These are phyloP conservation scores for Boletellus ananas DNA, from an alignment of 768 basidiomycete genomes.

Conservation along the genomic window DNA sequence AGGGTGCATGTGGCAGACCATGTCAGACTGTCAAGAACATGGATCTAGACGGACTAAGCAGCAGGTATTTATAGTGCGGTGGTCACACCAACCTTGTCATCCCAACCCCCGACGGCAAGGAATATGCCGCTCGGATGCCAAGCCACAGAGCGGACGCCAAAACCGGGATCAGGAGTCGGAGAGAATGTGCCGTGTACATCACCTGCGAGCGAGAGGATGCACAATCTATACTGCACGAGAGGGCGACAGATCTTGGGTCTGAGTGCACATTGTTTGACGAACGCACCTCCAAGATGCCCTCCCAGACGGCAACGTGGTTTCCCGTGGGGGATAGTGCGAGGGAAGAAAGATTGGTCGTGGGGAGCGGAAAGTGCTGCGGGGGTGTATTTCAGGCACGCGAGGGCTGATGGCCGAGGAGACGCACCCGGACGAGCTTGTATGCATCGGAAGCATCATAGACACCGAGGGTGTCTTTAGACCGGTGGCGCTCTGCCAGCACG, in stretches of 20 bases:
- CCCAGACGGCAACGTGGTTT: conserved; percentile 76
- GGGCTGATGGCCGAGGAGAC: conserved; percentile 9
- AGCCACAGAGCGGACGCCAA: conserved; percentile 71
- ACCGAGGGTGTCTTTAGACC: conserved; percentile 83
- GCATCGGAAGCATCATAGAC: conserved; percentile 72
- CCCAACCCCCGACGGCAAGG: conserved; percentile 81
- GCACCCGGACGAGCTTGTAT: conserved; percentile 71
- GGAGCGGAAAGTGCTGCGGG: conserved; percentile 75
- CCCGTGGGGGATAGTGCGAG: conserved; percentile 75
- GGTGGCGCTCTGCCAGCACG: conserved; percentile 82
- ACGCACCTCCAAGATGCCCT: conserved; percentile 75
- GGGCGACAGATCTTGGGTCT: not conserved
- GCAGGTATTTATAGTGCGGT: not conserved
- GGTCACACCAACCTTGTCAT: conserved; percentile 63
- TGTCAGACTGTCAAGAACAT: conserved; percentile 69
- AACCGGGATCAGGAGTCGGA: conserved; percentile 73
- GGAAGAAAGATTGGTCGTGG: conserved; percentile 68
- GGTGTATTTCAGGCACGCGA: conserved; percentile 15
- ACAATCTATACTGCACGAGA: conserved; percentile 63
- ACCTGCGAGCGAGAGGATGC: conserved; percentile 65
- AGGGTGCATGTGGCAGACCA: conserved; percentile 69
- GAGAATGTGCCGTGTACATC: conserved; percentile 60
- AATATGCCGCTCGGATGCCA: conserved; percentile 90
- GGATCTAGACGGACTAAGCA: conserved; percentile 44
- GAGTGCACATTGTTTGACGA: not conserved